These are phyloP conservation scores for Fusarium abutilonis DNA, from an alignment of 2,329 filamentous ascomycete species.

Conservation along the genomic window DNA sequence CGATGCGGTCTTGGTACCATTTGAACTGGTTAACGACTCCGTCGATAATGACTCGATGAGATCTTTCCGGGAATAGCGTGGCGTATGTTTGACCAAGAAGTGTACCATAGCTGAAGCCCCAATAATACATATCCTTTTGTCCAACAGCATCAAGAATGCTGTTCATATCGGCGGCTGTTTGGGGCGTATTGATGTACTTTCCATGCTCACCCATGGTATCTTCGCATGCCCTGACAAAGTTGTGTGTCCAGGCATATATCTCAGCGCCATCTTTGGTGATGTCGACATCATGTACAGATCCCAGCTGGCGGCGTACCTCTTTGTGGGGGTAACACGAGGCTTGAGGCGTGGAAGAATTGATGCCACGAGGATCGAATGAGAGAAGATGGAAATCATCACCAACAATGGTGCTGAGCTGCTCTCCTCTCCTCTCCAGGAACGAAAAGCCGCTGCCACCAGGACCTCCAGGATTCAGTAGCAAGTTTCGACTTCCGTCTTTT, in stretches of 20 bases:
- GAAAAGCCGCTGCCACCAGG: constrained; percentile 57
- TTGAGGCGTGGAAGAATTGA: constrained; percentile 46
- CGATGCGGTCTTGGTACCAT: constrained; percentile 47
- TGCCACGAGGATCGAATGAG: constrained; percentile 59
- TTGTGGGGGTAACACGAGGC: constrained; percentile 54
- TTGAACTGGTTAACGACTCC: constrained; percentile 49
- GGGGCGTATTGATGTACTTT: constrained; percentile 59
- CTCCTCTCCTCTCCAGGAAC: constrained; percentile 51
- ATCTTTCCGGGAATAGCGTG: constrained; percentile 50
- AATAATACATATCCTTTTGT: constrained; percentile 50
- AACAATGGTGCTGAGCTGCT: constrained; percentile 48
- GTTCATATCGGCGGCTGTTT: constrained; percentile 63
- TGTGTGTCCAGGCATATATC: constrained; percentile 55
- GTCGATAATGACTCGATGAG: constrained; percentile 50
- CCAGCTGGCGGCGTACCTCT: constrained; percentile 46
- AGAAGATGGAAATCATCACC: constrained; percentile 59
- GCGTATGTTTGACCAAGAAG: constrained; percentile 55
- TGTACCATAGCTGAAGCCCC: constrained; percentile 57
- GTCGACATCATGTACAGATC: constrained; percentile 40
- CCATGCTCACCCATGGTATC: constrained; percentile 58
- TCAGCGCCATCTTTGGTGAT: constrained; percentile 50
- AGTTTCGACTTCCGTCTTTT: constrained; percentile 54
- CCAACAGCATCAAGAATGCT: constrained; percentile 56
- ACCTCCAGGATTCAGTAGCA: constrained; percentile 60
- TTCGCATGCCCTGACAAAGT: constrained; percentile 53